Base-by-base conservation (phyloP, 164 flowering plant genomes). In the Tetracentron sinense region DNA sequence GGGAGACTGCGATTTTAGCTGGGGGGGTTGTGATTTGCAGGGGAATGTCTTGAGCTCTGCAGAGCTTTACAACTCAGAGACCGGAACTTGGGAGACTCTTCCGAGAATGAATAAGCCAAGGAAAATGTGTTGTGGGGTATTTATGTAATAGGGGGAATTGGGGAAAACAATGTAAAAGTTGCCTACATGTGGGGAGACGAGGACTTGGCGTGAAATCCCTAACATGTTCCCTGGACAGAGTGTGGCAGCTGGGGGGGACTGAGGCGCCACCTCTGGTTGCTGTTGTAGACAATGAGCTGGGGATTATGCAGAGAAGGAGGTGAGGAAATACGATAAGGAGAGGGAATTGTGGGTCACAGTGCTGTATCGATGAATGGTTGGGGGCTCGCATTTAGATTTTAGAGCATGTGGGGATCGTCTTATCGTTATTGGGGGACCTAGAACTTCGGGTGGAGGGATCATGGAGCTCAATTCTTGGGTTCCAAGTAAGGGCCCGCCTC, bases 241-340 rank as follows among this genome's bases (percentile, higher is more conserved):
- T 38, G 14, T 8, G 14, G 61, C 73, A 10, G n/a, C n/a, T n/a
- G n/a, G n/a, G n/a, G n/a, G n/a, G n/a, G n/a, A 60, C 67, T 17
- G 77, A 73, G 66, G 81, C 83, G 28, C 84, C 84, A 55, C 84
- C 84, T 46, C 56, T 78, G 38, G 54, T 80, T 20, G 84, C 81
- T 6, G 81, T 75, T 20, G 84, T 78, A 25, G 68, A 78, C 22
- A 69, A 80, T 38, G 70, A 64, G 67, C 61, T 80, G 84, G 79
- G 33, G 78, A 80, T 54, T 64, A 75, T 62, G 74, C 72, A 11
- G 33, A 61, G 8, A 53, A 44, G 59, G 74, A 66, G 53, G 75
- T 80, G 48, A 61, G 63, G 76, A 78, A 66, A 60, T 80, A 73
- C 57, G 75, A 80, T 54, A 75, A 80, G 61, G 64, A 48, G 61